Conservation (phyloP, 2,329 filamentous ascomycete genomes). For the Colletotrichum eremochloae region DNA sequence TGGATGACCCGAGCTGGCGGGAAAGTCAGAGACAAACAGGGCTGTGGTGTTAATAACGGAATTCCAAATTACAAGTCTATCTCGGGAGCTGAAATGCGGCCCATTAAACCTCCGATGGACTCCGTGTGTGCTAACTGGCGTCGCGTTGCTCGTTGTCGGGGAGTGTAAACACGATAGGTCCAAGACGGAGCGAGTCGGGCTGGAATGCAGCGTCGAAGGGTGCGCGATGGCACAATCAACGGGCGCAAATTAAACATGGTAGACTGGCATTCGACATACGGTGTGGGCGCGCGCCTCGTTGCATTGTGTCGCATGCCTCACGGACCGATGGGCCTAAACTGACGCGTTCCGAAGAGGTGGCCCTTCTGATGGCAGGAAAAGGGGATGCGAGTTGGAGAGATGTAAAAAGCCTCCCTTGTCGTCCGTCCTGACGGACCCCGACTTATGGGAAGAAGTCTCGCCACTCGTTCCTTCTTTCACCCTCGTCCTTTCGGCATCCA, state of each 20-base stretch:
- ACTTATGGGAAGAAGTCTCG: constrained; percentile 37
- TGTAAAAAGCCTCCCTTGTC: constrained; percentile 38
- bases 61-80: constrained; percentile 25
- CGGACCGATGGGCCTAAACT: background rate
- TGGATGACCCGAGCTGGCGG: background rate
- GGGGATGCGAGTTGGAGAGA: constrained; percentile 19
- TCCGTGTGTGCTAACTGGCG: background rate
- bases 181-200: constrained; percentile 1
- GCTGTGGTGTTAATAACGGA: constrained; percentile 9
- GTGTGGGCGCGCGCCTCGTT: constrained; percentile 9
- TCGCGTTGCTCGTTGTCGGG: constrained; percentile 19
- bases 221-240: constrained; percentile 30
- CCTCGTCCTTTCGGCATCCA: constrained; percentile 17
- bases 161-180: constrained; percentile 28
- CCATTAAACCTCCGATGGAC: constrained; percentile 2
- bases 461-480: constrained; percentile 22
- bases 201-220: constrained; percentile 27
- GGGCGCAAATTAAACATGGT: constrained; percentile 28
- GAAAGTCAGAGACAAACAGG: background rate
- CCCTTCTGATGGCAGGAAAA: constrained; percentile 17
- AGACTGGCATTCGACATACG: constrained; percentile 30
- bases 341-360: constrained; percentile 28
- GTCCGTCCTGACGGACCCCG: constrained; percentile 19
- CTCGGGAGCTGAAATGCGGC: constrained; percentile 24
- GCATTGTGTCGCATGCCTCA: constrained; percentile 31